These are phyloP conservation scores for Diphasiastrum complanatum DNA, from an alignment of 83 land plant genomes.

Conservation along the genomic window DNA sequence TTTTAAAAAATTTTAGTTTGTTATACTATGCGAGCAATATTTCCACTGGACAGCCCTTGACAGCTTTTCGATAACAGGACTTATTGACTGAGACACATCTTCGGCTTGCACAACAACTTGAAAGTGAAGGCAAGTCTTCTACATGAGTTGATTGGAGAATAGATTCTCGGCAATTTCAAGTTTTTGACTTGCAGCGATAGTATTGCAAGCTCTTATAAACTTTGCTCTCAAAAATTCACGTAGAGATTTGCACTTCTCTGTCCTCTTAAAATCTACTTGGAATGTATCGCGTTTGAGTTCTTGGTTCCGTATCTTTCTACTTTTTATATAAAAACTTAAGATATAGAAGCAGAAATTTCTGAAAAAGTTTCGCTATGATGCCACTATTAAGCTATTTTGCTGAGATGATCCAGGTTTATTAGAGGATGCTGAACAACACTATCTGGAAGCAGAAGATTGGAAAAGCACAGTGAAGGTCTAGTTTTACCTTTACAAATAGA, in stretches of 20 bases:
- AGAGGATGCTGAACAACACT: constrained; percentile 38
- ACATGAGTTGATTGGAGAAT: background rate
- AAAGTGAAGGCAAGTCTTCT: constrained; percentile 27
- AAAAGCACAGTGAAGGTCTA: constrained; percentile 36
- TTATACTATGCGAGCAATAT: background rate
- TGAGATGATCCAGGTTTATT: constrained; percentile 21
- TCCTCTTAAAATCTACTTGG: no score
- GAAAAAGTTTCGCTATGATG: no score
- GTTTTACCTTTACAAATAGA: background rate
- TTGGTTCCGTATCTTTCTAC: no score
- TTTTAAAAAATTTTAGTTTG: background rate
- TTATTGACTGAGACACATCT: constrained; percentile 30
- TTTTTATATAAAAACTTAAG: no score
- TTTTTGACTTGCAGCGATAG: constrained; percentile 2
- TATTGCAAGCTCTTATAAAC: no score
- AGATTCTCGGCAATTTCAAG: background rate
- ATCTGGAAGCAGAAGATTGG: constrained; percentile 37
- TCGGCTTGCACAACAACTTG: constrained; percentile 36
- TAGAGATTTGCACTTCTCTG: no score
- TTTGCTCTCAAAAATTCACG: no score
- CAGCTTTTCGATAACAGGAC: constrained; percentile 16
- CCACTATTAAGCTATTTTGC: no score
- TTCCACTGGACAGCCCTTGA: background rate
- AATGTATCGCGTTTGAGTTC: no score
- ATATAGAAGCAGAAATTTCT: no score